Base-by-base conservation (phyloP, 139 green algal species). In the Chlamydomonas schloesseri region DNA sequence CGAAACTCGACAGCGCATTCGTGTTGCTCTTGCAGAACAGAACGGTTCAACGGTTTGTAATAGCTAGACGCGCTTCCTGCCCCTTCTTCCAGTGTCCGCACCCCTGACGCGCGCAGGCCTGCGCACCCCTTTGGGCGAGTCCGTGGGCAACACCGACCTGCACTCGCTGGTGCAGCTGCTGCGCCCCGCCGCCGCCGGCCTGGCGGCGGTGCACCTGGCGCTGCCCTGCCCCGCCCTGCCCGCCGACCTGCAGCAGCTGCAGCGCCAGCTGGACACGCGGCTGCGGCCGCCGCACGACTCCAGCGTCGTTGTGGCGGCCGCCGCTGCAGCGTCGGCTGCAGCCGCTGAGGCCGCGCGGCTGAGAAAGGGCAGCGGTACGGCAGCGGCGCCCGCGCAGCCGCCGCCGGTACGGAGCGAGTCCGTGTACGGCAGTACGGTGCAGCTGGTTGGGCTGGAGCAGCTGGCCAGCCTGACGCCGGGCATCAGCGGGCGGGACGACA, bases 91-190 rank as follows among this genome's bases (percentile, higher is more conserved):
- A n/a, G n/a, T n/a, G n/a, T n/a, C n/a, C n/a, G n/a, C n/a, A n/a
- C n/a, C n/a, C n/a, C n/a, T n/a, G n/a, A n/a, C n/a, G n/a, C 33
- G 6, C 53, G 18, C 88, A 92, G 89, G 50, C 28, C 15, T 8
- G 0, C 46, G 31, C 10, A 86, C 47, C 62, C 50, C 82, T 10
- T 37, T 87, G 29, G 89, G 86, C 17, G 79, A 67, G 34, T 42
- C 73, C 5, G 26, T 86, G 24, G 93, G 93, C 47, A 67, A 62
- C 6, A 73, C 57, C 24, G 85, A 89, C 84, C 74, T 95, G 71
- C 86, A 83, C 74, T 91, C 87, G 5, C 69, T 93, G 21, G 67
- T 88, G 6, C 80, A 81, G 20, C 88, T 95, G 71, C 82, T 95
- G 42, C 81, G 70, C 0, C 72, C 62, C 28, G 65, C 64, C 21